phyloP scores from a whole-genome alignment of 768 basidiomycete species.

The Glaciozyma antarctica region DNA sequence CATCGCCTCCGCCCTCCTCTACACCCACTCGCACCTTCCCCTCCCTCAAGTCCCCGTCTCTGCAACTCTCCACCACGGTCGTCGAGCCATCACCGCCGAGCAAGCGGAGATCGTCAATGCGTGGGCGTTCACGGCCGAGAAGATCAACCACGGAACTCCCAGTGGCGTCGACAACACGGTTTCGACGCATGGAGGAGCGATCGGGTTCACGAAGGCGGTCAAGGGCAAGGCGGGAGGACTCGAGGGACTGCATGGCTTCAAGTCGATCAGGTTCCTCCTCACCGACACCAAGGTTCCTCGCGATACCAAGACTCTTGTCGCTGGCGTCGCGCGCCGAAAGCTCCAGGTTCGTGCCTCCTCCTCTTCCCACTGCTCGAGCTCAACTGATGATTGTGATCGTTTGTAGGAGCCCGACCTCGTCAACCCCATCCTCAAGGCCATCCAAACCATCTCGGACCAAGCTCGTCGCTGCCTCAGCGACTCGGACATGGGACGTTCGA shows the following conservation, averaged over 20 bases:
- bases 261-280: slow-evolving; percentile 76
- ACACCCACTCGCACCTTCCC: slow-evolving; percentile 60
- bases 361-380: neutral
- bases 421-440: slow-evolving; percentile 62
- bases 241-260: slow-evolving; percentile 80
- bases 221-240: slow-evolving; percentile 62
- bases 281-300: slow-evolving; percentile 88
- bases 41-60: slow-evolving; percentile 45
- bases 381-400: neutral
- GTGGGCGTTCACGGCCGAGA: slow-evolving; percentile 92
- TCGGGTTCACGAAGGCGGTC: slow-evolving; percentile 71
- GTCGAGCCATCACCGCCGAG: slow-evolving; percentile 52
- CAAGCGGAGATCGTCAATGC: slow-evolving; percentile 74
- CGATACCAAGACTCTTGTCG: slow-evolving; percentile 89
- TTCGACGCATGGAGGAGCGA: slow-evolving; percentile 79
- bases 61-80: slow-evolving; percentile 39
- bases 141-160: slow-evolving; percentile 92
- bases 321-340: slow-evolving; percentile 64
- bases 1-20: slow-evolving; percentile 65
- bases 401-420: slow-evolving; percentile 73
- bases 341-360: slow-evolving; percentile 40
- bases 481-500: slow-evolving; percentile 56
- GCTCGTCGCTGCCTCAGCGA: slow-evolving; percentile 66
- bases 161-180: slow-evolving; percentile 97
- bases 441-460: slow-evolving; percentile 76